phyloP scores from a whole-genome alignment of 805 yeast species.

The Yamadazyma sp. region DNA sequence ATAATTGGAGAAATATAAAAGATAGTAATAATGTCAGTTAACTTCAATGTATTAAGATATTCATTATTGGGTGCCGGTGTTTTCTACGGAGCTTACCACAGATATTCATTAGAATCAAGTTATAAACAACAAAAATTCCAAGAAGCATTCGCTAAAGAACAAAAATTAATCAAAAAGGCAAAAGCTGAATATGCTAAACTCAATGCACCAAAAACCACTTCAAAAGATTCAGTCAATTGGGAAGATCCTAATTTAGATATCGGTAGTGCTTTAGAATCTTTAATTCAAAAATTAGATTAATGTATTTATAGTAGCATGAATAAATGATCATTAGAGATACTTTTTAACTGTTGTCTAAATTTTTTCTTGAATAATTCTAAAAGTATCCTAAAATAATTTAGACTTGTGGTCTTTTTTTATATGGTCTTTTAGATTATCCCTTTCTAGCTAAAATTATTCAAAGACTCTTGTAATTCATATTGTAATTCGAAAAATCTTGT shows the following conservation, averaged over 20 bases:
- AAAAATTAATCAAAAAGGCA: conserved; percentile 81
- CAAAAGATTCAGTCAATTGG: conserved; percentile 58
- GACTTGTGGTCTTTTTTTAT: no score
- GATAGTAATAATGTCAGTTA: conserved; percentile 14
- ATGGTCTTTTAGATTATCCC: no score
- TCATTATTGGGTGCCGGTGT: conserved; percentile 86
- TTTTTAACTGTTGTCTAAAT: no score
- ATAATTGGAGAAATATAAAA: no score
- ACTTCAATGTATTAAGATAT: conserved; percentile 82
- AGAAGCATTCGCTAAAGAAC: conserved; percentile 58
- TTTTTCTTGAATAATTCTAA: no score
- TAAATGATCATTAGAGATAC: no score
- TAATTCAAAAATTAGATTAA: conserved; percentile 53
- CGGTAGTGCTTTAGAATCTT: conserved; percentile 63
- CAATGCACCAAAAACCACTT: conserved; percentile 38
- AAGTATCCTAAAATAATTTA: no score
- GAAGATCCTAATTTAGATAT: conserved; percentile 91
- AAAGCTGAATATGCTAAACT: conserved; percentile 81
- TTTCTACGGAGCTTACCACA: conserved; percentile 84
- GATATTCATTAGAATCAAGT: conserved; percentile 59
- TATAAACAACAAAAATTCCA: conserved; percentile 59
- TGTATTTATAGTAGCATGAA: conserved; percentile 7
- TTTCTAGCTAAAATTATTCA: no score
- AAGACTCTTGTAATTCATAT: no score
- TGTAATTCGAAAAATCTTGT: no score